Evolutionary conservation across 164 flowering plant species (phyloP).

Genomic region (Liquidambar formosana): DNA sequence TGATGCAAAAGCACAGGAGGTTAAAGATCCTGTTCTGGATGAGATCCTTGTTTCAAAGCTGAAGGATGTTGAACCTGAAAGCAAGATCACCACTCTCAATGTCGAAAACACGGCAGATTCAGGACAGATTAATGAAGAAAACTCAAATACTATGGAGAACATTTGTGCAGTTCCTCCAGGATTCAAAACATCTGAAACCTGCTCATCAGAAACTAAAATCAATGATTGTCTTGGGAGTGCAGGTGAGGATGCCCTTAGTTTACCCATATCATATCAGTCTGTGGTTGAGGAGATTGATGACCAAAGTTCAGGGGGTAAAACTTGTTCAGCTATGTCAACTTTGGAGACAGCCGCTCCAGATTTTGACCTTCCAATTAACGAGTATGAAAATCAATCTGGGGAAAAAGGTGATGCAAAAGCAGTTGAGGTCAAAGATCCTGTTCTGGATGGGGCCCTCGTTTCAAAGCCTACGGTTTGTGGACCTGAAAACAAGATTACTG

Average conservation of each 20-base stretch:
- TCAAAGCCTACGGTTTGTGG: conserved; percentile 1
- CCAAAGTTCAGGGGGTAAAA: conserved; percentile 11
- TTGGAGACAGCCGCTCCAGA: no score
- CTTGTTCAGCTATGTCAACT: conserved; percentile 4
- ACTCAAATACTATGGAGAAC: no score
- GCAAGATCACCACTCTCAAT: no score
- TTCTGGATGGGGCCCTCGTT: conserved; percentile 3
- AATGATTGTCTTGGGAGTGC: conserved; percentile 4
- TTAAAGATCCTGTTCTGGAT: no score
- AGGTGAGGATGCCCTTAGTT: conserved; percentile 11
- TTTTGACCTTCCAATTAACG: not conserved
- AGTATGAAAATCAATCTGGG: conserved; percentile 9
- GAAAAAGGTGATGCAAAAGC: conserved; percentile 9
- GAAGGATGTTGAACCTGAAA: no score
- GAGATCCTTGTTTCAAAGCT: no score
- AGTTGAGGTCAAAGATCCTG: conserved; percentile 2
- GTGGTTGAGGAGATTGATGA: conserved; percentile 12
- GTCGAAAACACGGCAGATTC: no score
- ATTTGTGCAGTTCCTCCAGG: no score
- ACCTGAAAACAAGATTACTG: conserved; percentile 4
- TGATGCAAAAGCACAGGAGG: no score
- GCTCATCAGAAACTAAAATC: not conserved
- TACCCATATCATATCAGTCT: conserved; percentile 3
- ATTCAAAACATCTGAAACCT: conserved; percentile 12
- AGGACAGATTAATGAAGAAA: no score